Base-by-base conservation (phyloP, 192 early-diverging fungal genomes). In the Coemansia sp. region DNA sequence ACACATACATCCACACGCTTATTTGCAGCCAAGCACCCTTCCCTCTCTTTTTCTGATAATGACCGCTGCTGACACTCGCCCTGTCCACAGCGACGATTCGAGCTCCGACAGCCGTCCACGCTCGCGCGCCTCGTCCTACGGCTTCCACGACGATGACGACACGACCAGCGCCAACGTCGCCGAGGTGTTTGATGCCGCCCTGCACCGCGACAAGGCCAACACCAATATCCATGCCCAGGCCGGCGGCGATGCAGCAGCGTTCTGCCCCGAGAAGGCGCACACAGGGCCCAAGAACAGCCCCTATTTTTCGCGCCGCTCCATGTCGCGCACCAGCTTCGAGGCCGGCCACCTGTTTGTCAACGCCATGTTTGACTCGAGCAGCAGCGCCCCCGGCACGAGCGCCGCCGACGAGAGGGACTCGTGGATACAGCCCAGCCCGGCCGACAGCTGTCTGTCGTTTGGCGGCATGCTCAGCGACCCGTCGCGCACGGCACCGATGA, bases 281-380 rank as follows among this genome's bases (percentile, higher is more conserved):
- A n/a, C n/a, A n/a, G n/a, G n/a, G n/a, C n/a, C n/a, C n/a, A n/a
- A 23, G 0, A 18, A 38, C 34, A 49, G 58, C 5, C 58, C 70
- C 27, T 73, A 61, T 19, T 9, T 66, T 41, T 40, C 58, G 22
- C 52, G 54, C 0, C 53, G 63, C 36, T 39, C 70, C 0, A 18
- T 66, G 39, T 57, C 58, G 32, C 60, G 58, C 46, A 55, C 26
- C 58, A 73, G 43, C 54, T 58, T 61, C 24, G 70, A 64, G 9
- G 70, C 63, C 24, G 55, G 52, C 37, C 58, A 60, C 30, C 46
- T 48, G 5, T 66, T 73, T 43, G 58, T 62, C 40, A 60, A 56
- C 32, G 49, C 70, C 39, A 66, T 73, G 55, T 61, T 66, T 15
- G 57, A 65, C 30, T 13, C 40, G 40, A 11, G 19, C 2, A 15